Base-by-base conservation (phyloP, 768 basidiomycete species). In the Chalciporus piperatus region DNA sequence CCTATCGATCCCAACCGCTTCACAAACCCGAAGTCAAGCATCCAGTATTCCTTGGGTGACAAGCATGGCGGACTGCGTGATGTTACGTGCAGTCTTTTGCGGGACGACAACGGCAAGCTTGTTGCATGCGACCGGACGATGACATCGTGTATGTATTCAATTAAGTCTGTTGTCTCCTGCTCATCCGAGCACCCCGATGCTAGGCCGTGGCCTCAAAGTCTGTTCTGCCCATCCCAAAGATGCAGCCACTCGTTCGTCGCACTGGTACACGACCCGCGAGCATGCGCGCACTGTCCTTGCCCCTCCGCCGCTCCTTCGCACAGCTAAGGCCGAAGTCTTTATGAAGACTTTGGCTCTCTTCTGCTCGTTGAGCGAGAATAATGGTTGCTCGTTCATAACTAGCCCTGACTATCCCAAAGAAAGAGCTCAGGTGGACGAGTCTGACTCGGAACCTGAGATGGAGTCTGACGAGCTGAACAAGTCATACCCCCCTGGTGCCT, bases 321-420 rank as follows among this genome's bases (percentile, higher is more conserved):
- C 38, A 16, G 38, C 17, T 1, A 39, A 19, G 6, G 38, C 38
- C 38, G 41, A 52, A 22, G 27, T 54, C 14, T 54, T 54, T 16
- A 49, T 20, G 23, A 54, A 54, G 43, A 54, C 43, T 3, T n/a
- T 54, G 1, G 38, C 38, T 1, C 46, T 54, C 12, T 54, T 48
- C 25, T 54, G 52, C 33, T 40, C 43, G 1, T 11, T 54, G 12
- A 27, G 14, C 1, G 39, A 54, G 12, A n/a, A n/a, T n/a, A 28
- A 54, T 13, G 39, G 52, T 1, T 54, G 52, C 8, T 48, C 32
- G 2, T 54, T 54, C 14, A 32, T 14, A 30, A 44, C 17, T 4
- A 52, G n/a, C n/a, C 35, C 11, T 3, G 35, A 35, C 4, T 35
- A 13, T n/a, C 4, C 13, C 10, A n/a, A 12, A 35, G 35, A 3